Conservation (phyloP, 2,329 filamentous ascomycete genomes). For the Verticillium tricorpus region DNA sequence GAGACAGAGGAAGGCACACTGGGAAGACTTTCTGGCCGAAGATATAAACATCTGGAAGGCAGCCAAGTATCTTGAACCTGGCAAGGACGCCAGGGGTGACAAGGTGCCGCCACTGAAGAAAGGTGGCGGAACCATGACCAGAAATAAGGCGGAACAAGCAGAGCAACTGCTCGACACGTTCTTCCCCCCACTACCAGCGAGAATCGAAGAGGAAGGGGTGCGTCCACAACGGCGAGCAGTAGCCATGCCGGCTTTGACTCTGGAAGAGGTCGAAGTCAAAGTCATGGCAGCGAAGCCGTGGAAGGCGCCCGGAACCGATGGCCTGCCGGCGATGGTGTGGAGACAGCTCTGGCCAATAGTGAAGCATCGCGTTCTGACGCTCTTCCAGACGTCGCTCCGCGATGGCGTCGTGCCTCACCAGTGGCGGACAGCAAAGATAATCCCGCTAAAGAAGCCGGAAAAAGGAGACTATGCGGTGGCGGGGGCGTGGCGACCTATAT, state of each 20-base stretch:
- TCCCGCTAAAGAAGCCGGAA: constrained; percentile 21
- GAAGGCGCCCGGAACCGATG: constrained; percentile 17
- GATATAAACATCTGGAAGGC: constrained; percentile 22
- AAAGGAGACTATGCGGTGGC: constrained; percentile 19
- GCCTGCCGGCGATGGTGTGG: constrained; percentile 13
- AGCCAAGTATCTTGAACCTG: constrained; percentile 20
- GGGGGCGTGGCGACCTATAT: constrained; percentile 21
- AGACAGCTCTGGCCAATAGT: constrained; percentile 11
- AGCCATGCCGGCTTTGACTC: too few species aligned
- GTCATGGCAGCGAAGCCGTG: constrained; percentile 7
- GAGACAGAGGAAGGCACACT: constrained; percentile 19
- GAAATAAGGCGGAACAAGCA: constrained; percentile 12
- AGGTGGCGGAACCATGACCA: constrained; percentile 12
- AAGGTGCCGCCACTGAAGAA: constrained; percentile 16
- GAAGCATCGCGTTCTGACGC: constrained; percentile 8
- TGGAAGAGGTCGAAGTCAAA: too few species aligned
- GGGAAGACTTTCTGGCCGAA: constrained; percentile 20
- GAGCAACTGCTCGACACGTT: constrained; percentile 15
- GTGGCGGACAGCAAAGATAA: constrained; percentile 16
- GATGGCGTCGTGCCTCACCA: not conserved
- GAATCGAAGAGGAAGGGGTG: constrained; percentile 16
- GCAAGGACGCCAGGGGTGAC: constrained; percentile 15
- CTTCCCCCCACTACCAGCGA: constrained; percentile 11
- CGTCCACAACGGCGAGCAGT: constrained; percentile 7
- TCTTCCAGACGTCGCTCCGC: constrained; percentile 10